A percentile compares a stretch with the other conserved stretches of the same genome.
Evolutionary conservation across 345 rosid species (phyloP).

Genomic region (Abelmoschus esculentus): DNA sequence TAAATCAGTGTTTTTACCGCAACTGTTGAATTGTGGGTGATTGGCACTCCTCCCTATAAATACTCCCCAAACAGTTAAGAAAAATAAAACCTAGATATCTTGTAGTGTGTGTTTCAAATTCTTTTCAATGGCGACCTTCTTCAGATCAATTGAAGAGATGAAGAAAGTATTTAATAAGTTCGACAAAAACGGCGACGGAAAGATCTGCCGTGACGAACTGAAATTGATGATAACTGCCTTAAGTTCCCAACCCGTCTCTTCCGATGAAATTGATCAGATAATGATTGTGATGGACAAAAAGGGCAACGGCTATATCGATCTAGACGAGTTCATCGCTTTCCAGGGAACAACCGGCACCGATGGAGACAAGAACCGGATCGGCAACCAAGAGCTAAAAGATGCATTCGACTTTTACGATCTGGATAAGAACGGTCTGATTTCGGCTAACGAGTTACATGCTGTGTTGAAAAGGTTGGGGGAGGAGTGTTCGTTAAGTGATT

Average conservation of each 20-base stretch:
- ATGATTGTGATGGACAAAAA: slow-evolving; percentile 80
- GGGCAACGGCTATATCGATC: slow-evolving; percentile 67
- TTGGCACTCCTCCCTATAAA: neutral
- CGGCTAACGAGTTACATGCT: slow-evolving; percentile 29
- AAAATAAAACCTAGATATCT: neutral
- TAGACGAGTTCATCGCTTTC: slow-evolving; percentile 19
- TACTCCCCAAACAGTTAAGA: neutral
- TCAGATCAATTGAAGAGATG: slow-evolving; percentile 49
- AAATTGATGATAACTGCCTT: slow-evolving; percentile 46
- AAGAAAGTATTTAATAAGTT: slow-evolving; percentile 47
- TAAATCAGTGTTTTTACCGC: no score
- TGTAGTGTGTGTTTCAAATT: neutral
- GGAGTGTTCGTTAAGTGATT: slow-evolving; percentile 53
- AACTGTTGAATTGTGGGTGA: no score
- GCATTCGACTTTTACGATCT: neutral
- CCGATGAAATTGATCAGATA: slow-evolving; percentile 47
- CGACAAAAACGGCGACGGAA: slow-evolving; percentile 89
- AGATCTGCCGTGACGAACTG: slow-evolving; percentile 68
- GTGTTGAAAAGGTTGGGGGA: slow-evolving; percentile 77
- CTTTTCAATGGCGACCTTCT: slow-evolving; percentile 3
- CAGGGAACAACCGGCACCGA: slow-evolving; percentile 3
- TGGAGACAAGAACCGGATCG: neutral
- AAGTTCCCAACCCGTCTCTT: slow-evolving; percentile 33
- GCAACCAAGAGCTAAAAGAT: slow-evolving; percentile 11
- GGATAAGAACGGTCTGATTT: neutral